These are phyloP conservation scores for Aegilops umbellulata DNA, from an alignment of 176 grass and related monocot genomes.

Conservation along the genomic window DNA sequence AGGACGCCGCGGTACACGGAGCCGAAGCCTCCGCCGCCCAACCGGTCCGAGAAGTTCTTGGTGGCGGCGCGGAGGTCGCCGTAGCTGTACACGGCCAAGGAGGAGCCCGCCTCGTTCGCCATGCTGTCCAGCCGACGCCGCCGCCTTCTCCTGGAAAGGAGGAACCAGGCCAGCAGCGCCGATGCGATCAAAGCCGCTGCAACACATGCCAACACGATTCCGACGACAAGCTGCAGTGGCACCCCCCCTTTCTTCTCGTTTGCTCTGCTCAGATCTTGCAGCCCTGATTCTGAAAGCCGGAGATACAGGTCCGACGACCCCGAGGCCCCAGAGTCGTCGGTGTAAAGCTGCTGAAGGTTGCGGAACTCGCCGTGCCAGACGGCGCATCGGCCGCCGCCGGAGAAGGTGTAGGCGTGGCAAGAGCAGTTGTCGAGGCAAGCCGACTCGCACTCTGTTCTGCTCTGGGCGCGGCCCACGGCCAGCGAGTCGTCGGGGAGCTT, in stretches of 20 bases:
- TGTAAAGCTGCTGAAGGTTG: background rate
- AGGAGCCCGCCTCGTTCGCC: background rate
- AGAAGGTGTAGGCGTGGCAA: slow-evolving; percentile 34
- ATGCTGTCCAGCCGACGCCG: background rate
- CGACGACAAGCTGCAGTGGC: background rate
- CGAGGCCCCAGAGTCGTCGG: background rate
- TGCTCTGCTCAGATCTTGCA: background rate
- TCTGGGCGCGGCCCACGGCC: background rate
- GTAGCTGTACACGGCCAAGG: slow-evolving; percentile 22
- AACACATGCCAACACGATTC: background rate
- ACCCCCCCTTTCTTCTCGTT: background rate
- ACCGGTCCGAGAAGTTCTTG: slow-evolving; percentile 25
- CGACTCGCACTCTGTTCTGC: background rate
- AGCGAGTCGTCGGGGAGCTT: slow-evolving; percentile 7
- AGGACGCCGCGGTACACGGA: slow-evolving; percentile 28
- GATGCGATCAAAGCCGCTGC: slow-evolving; percentile 6
- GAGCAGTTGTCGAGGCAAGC: slow-evolving; percentile 26
- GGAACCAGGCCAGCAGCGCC: background rate
- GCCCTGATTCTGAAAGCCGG: slow-evolving; percentile 1
- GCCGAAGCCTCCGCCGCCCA: slow-evolving; percentile 27
- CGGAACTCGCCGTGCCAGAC: slow-evolving; percentile 23
- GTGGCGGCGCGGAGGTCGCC: slow-evolving; percentile 32
- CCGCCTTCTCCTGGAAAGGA: background rate
- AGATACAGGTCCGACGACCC: background rate
- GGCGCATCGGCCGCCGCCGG: background rate